Conservation (phyloP, 192 early-diverging fungal genomes). For the Coemansia sp. region DNA sequence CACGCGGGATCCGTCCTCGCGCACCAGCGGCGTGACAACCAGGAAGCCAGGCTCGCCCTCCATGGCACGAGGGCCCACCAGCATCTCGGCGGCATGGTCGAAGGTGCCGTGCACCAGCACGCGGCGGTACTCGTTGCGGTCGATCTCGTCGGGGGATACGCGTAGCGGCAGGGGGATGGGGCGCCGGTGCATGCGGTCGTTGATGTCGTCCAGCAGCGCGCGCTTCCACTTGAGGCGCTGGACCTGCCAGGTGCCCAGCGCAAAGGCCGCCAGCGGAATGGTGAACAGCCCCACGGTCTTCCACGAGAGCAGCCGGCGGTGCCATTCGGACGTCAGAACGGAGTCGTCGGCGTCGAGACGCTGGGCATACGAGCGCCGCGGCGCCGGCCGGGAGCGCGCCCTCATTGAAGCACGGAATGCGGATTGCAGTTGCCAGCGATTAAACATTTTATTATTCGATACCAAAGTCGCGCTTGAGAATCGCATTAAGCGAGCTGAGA, state of each 20-base stretch:
- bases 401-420: neutral
- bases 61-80: constrained; percentile 74
- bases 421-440: constrained; percentile 4
- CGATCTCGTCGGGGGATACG: constrained; percentile 54
- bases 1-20: constrained; percentile 67
- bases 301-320: constrained; percentile 47
- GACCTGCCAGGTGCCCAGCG: constrained; percentile 83
- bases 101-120: constrained; percentile 69
- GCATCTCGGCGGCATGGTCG: constrained; percentile 72
- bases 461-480: constrained; percentile 66
- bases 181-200: constrained; percentile 63
- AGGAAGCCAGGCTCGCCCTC: constrained; percentile 72
- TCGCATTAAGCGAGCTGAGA: constrained; percentile 59
- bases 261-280: constrained; percentile 55
- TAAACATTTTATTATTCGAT: constrained; percentile 34
- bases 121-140: constrained; percentile 73
- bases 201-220: constrained; percentile 66
- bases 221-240: constrained; percentile 87
- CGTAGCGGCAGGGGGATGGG: constrained; percentile 68
- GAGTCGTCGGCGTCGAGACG: constrained; percentile 50
- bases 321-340: constrained; percentile 40
- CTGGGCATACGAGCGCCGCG: constrained; percentile 31
- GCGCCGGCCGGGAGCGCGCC: neutral
- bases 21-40: constrained; percentile 72
- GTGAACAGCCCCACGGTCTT: constrained; percentile 46